These are phyloP conservation scores for Pythium chondricola DNA, from an alignment of 352 stramenopile species.

Conservation along the genomic window DNA sequence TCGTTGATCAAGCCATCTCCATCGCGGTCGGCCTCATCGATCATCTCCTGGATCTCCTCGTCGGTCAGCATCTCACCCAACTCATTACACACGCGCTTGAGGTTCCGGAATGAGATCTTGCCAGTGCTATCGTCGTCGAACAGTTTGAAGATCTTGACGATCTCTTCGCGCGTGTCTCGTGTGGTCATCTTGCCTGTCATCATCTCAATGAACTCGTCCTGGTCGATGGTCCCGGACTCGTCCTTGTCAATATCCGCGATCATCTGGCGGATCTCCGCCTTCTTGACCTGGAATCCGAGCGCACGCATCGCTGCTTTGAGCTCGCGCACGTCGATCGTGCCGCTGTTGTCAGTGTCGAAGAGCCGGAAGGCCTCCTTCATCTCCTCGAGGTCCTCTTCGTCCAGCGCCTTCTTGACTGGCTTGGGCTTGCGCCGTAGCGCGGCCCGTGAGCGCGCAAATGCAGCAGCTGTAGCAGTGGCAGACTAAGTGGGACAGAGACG, in stretches of 20 bases:
- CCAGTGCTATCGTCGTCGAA: conserved; percentile 95
- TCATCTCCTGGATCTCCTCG: conserved; percentile 92
- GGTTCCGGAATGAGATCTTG: conserved; percentile 93
- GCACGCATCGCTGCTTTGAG: conserved; percentile 93
- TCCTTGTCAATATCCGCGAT: conserved; percentile 94
- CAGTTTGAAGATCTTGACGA: conserved; percentile 93
- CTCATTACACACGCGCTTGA: conserved; percentile 91
- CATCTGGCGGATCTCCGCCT: conserved; percentile 90
- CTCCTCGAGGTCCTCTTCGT: conserved; percentile 91
- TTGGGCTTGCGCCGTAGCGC: conserved; percentile 25
- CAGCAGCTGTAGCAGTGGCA: conserved; percentile 13
- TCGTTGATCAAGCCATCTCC: conserved; percentile 92
- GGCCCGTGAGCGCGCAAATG: conserved; percentile 21
- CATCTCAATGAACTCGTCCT: conserved; percentile 95
- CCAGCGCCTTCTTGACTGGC: conserved; percentile 70
- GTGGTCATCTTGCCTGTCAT: conserved; percentile 93
- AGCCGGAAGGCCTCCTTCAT: conserved; percentile 93
- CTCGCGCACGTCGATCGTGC: conserved; percentile 89
- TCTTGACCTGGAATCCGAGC: conserved; percentile 92
- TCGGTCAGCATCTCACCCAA: conserved; percentile 62
- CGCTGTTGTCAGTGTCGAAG: conserved; percentile 90
- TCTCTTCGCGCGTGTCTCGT: conserved; percentile 87
- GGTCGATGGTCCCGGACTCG: conserved; percentile 81
- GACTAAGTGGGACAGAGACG: conserved; percentile 17
- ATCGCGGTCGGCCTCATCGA: conserved; percentile 92